Conservation (phyloP, 305 asterid species). For the Striga hermonthica region DNA sequence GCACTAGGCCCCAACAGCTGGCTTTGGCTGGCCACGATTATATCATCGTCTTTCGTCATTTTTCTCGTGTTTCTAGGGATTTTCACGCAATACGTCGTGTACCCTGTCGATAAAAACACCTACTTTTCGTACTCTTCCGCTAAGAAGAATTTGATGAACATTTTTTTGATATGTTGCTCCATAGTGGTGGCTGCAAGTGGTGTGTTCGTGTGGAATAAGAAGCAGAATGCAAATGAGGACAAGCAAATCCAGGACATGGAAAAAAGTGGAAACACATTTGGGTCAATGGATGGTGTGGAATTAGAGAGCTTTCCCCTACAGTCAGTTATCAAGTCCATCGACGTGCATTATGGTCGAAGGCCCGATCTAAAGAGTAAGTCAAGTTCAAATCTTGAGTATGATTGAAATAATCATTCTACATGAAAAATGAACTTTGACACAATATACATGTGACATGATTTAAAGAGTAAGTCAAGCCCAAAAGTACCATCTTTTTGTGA, state of each 20-base stretch:
- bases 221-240: conserved; percentile 28
- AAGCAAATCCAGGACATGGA: conserved; percentile 31
- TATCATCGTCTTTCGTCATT: conserved; percentile 41
- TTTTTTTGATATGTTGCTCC: conserved; percentile 36
- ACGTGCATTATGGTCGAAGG: conserved; percentile 38
- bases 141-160: conserved; percentile 37
- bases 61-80: conserved; percentile 45
- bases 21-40: conserved; percentile 51
- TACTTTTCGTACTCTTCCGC: conserved; percentile 35
- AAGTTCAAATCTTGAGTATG: background rate
- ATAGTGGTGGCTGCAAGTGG: conserved; percentile 35
- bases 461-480: too few relatives aligned
- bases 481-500: too few relatives aligned
- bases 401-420: too few relatives aligned
- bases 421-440: too few relatives aligned
- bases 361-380: conserved; percentile 42
- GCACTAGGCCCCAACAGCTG: conserved; percentile 42
- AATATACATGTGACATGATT: too few relatives aligned
- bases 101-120: conserved; percentile 51
- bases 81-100: conserved; percentile 41
- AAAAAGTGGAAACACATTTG: background rate
- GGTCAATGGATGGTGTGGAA: conserved; percentile 35
- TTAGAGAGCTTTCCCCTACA: conserved; percentile 39
- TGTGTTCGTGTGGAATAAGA: conserved; percentile 50
- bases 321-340: conserved; percentile 30